Conservation (phyloP, 495 filamentous ascomycete species). For the Chaetomium fimeti region DNA sequence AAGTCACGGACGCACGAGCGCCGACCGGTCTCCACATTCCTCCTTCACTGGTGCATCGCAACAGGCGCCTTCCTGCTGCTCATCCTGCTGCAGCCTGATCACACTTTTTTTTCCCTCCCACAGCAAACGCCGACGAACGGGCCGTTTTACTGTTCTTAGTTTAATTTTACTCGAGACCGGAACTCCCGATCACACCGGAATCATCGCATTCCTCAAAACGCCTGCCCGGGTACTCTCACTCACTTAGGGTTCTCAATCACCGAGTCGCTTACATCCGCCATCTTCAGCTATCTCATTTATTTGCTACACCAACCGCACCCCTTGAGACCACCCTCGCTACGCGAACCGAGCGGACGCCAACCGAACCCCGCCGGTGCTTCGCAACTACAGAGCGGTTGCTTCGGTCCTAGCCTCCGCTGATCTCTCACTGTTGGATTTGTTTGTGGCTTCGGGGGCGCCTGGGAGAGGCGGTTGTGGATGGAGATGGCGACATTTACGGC, state of each 20-base stretch:
- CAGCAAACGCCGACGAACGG: neutral
- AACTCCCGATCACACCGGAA: constrained; percentile 17
- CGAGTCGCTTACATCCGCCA: constrained; percentile 19
- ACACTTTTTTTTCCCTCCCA: constrained; percentile 29
- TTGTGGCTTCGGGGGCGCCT: constrained; percentile 4
- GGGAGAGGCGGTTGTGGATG: constrained; percentile 28
- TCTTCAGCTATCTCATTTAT: constrained; percentile 28
- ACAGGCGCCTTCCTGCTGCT: constrained; percentile 15
- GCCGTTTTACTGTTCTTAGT: constrained; percentile 24
- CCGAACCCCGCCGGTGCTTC: neutral
- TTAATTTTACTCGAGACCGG: neutral
- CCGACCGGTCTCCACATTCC: constrained; percentile 28
- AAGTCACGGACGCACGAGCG: constrained; percentile 28
- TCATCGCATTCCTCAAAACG: neutral
- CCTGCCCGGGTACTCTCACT: neutral
- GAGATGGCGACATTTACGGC: constrained; percentile 51
- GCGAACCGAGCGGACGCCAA: constrained; percentile 9
- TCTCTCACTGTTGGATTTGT: neutral
- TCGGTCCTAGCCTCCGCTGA: constrained; percentile 4
- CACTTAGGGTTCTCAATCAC: constrained; percentile 2
- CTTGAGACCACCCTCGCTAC: constrained; percentile 8
- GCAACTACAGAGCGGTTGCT: constrained; percentile 14
- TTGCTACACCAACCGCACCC: constrained; percentile 23
- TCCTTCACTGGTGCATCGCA: constrained; percentile 30
- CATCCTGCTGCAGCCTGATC: constrained; percentile 37